Conservation (phyloP, 106 monocot species). For the Dioscorea dumetorum region DNA sequence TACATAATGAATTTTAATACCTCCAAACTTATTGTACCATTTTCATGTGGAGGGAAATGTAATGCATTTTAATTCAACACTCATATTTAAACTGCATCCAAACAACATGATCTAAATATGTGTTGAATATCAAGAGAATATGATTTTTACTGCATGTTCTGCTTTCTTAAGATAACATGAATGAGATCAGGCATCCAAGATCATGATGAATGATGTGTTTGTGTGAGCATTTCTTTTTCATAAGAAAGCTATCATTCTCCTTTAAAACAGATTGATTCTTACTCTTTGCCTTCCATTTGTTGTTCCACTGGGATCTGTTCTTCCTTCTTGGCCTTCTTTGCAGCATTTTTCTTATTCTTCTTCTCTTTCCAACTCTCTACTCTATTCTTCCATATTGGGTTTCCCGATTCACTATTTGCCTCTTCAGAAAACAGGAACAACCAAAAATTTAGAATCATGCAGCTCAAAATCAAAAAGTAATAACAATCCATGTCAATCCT, state of each 20-base stretch:
- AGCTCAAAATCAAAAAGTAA: neutral
- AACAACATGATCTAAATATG: neutral
- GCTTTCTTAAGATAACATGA: neutral
- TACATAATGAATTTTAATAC: too few relatives aligned
- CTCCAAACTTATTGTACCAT: too few relatives aligned
- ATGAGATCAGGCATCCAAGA: neutral
- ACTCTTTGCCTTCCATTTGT: constrained; percentile 73
- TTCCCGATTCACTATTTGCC: constrained; percentile 52
- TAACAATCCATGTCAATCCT: neutral
- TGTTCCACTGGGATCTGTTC: constrained; percentile 59
- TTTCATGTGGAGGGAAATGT: neutral
- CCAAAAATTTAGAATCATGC: neutral
- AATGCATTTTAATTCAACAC: too few relatives aligned
- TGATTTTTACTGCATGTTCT: neutral
- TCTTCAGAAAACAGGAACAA: constrained; percentile 33
- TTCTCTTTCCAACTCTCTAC: constrained; percentile 95
- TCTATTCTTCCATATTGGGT: constrained; percentile 92
- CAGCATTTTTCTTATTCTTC: constrained; percentile 55
- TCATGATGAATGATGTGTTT: neutral
- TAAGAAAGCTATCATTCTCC: neutral
- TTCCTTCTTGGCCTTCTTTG: constrained; percentile 40
- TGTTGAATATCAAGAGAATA: neutral
- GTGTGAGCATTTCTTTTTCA: neutral
- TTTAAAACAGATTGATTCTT: constrained; percentile 20
- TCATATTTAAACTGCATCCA: too few relatives aligned